phyloP scores from a whole-genome alignment of 805 yeast genomes.

The Ogataea glucozyma region DNA sequence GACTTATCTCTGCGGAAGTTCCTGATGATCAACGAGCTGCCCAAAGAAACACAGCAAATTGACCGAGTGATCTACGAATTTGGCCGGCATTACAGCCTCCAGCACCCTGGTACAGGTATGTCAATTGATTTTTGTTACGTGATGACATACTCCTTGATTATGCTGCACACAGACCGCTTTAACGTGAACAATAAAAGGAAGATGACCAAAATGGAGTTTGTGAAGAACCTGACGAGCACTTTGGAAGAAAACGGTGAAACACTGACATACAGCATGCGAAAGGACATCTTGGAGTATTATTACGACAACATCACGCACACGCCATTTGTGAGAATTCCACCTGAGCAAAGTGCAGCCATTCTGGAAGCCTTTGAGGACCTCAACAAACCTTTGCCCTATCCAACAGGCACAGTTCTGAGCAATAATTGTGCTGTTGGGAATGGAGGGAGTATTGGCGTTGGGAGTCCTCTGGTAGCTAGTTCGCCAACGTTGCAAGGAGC shows the following conservation, averaged over 20 bases:
- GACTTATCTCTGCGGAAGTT: slow-evolving; percentile 66
- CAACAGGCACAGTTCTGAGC: slow-evolving; percentile 26
- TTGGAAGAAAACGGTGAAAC: slow-evolving; percentile 24
- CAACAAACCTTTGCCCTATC: slow-evolving; percentile 29
- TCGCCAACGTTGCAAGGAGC: slow-evolving; percentile 13
- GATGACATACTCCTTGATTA: slow-evolving; percentile 61
- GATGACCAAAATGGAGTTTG: slow-evolving; percentile 65
- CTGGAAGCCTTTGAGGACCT: slow-evolving; percentile 21
- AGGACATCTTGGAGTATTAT: slow-evolving; percentile 53
- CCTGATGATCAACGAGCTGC: slow-evolving; percentile 57
- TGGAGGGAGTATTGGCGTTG: background rate
- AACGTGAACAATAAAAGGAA: slow-evolving; percentile 66
- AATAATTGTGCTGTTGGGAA: slow-evolving; percentile 5
- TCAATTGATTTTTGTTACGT: slow-evolving; percentile 58
- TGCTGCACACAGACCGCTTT: slow-evolving; percentile 74
- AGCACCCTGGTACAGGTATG: slow-evolving; percentile 40
- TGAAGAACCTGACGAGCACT: slow-evolving; percentile 39
- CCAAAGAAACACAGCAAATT: slow-evolving; percentile 75
- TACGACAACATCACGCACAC: slow-evolving; percentile 66
- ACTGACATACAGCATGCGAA: slow-evolving; percentile 27
- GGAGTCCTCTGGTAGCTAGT: slow-evolving; percentile 3
- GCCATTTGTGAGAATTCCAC: slow-evolving; percentile 49
- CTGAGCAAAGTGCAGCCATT: slow-evolving; percentile 26
- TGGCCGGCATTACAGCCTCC: slow-evolving; percentile 50
- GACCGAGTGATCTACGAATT: slow-evolving; percentile 65